Conservation (phyloP, 805 yeast species). For the Cyberlindnera amylophila region DNA sequence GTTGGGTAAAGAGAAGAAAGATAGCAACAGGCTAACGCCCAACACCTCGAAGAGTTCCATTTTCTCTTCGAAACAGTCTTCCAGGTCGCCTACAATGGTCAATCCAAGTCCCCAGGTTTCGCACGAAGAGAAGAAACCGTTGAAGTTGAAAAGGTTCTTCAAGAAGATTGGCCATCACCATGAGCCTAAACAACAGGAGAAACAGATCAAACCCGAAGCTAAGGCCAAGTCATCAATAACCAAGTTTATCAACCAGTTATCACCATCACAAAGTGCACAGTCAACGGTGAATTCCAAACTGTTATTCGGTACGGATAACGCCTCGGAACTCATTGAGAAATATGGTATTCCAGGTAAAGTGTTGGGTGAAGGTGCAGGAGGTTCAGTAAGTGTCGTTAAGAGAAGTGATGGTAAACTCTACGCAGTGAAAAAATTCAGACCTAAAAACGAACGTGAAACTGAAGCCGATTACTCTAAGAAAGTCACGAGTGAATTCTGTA, state of each 20-base stretch:
- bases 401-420: slow-evolving; percentile 58
- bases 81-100: slow-evolving; percentile 23
- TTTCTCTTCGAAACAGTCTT: slow-evolving; percentile 21
- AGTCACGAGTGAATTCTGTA: slow-evolving; percentile 76
- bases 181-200: slow-evolving; percentile 7
- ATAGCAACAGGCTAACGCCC: slow-evolving; percentile 22
- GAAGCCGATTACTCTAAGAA: slow-evolving; percentile 70
- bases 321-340: slow-evolving; percentile 46
- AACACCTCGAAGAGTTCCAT: slow-evolving; percentile 25
- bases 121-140: slow-evolving; percentile 20
- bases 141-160: slow-evolving; percentile 45
- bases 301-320: slow-evolving; percentile 36
- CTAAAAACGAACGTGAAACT: slow-evolving; percentile 57
- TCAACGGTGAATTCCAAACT: slow-evolving; percentile 26
- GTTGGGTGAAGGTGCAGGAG: slow-evolving; percentile 92
- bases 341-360: slow-evolving; percentile 73
- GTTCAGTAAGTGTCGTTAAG: slow-evolving; percentile 79
- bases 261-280: slow-evolving; percentile 21
- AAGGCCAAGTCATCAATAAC: slow-evolving; percentile 17
- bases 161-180: slow-evolving; percentile 36
- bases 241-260: slow-evolving; percentile 22
- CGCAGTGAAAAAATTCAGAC: slow-evolving; percentile 85
- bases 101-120: slow-evolving; percentile 18
- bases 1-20: slow-evolving; percentile 10
- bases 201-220: slow-evolving; percentile 2